Evolutionary conservation across 106 monocot genomes (phyloP).

Genomic region (Dioscorea zingiberensis): DNA sequence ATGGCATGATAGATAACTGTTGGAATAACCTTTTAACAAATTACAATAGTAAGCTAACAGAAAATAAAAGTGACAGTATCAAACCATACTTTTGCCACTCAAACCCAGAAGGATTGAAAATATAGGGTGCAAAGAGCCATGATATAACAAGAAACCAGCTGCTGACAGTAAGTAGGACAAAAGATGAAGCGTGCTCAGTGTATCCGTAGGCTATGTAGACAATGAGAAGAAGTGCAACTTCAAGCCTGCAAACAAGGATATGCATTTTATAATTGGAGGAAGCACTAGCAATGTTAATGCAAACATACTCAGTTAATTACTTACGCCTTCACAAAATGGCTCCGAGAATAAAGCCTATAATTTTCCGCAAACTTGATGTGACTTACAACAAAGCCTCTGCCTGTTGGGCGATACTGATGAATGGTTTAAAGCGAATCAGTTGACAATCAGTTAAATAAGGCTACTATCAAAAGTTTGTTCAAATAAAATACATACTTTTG

Average conservation of each 20-base stretch:
- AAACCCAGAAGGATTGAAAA: slow-evolving; percentile 98
- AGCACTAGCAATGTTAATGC: background rate
- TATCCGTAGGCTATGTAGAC: slow-evolving; percentile 94
- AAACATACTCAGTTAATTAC: slow-evolving; percentile 1
- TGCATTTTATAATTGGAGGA: background rate
- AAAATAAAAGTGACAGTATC: no score
- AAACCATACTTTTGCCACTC: slow-evolving; percentile 88
- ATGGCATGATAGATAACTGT: background rate
- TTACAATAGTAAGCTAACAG: slow-evolving; percentile 7
- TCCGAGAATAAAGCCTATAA: slow-evolving; percentile 83
- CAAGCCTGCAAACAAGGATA: slow-evolving; percentile 50
- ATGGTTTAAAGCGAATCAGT: slow-evolving; percentile 3
- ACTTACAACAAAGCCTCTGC: slow-evolving; percentile 95
- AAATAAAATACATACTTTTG: slow-evolving; percentile 43
- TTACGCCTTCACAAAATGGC: slow-evolving; percentile 99
- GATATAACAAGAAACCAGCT: slow-evolving; percentile 94
- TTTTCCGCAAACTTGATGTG: slow-evolving; percentile 96
- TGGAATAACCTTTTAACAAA: background rate
- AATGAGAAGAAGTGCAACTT: slow-evolving; percentile 83
- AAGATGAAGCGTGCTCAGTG: slow-evolving; percentile 56
- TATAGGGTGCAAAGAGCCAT: slow-evolving; percentile 97
- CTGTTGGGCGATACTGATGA: slow-evolving; percentile 83
- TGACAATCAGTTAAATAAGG: background rate
- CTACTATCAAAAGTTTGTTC: background rate
- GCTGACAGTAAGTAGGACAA: slow-evolving; percentile 75